Evolutionary conservation across 2,329 filamentous ascomycete genomes (phyloP).

Genomic region (Teratosphaeria gauchensis): DNA sequence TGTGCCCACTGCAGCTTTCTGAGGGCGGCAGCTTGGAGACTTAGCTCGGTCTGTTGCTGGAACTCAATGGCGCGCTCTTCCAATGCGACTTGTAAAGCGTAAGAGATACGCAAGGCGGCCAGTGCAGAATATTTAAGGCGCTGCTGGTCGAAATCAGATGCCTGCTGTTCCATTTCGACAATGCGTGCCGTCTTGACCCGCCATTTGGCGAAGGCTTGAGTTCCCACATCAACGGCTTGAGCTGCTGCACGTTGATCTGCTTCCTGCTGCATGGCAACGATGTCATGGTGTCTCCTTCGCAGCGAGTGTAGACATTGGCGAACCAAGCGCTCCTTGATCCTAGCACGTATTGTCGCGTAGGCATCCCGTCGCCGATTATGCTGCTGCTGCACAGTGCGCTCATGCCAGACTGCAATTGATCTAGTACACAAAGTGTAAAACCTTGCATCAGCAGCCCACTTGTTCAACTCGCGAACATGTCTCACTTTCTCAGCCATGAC

Average conservation of each 20-base stretch:
- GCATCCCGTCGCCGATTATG: constrained; percentile 46
- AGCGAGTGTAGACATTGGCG: constrained; percentile 32
- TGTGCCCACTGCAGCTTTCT: constrained; percentile 49
- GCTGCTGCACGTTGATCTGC: constrained; percentile 28
- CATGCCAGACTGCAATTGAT: constrained; percentile 43
- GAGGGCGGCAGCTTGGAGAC: constrained; percentile 38
- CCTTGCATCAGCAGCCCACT: constrained; percentile 45
- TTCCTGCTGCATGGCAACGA: constrained; percentile 30
- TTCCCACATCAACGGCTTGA: constrained; percentile 24
- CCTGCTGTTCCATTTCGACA: constrained; percentile 23
- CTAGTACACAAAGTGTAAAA: constrained; percentile 47
- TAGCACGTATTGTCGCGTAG: constrained; percentile 45
- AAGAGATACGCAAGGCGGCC: constrained; percentile 20
- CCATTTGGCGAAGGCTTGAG: constrained; percentile 28
- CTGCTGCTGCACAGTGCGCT: constrained; percentile 40
- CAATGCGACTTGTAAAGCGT: constrained; percentile 18
- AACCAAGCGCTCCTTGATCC: constrained; percentile 45
- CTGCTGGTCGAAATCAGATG: constrained; percentile 17
- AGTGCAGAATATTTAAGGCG: constrained; percentile 27
- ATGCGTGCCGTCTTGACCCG: constrained; percentile 18
- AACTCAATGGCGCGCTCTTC: constrained; percentile 37
- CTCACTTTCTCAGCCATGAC: constrained; percentile 28
- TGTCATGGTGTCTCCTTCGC: constrained; percentile 25
- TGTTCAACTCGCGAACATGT: constrained; percentile 39
- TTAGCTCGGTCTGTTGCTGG: constrained; percentile 37